These are phyloP conservation scores for Coleophoma cylindrospora DNA, from an alignment of 2,329 filamentous ascomycete species.

Conservation along the genomic window DNA sequence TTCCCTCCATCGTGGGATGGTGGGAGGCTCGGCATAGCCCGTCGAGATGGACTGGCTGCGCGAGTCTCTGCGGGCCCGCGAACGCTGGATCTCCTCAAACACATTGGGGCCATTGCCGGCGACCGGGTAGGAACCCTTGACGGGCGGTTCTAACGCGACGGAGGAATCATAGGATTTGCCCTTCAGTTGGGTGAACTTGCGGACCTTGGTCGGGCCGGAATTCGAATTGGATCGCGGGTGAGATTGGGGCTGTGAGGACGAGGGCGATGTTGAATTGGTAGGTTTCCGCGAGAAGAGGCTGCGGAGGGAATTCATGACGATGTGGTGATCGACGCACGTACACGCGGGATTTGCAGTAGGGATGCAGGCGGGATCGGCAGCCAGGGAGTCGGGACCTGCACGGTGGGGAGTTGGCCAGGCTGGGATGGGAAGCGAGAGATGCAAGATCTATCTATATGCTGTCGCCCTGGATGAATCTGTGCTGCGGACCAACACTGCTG, in stretches of 20 bases:
- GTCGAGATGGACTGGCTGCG: constrained; percentile 17
- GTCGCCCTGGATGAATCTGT: too few relatives aligned
- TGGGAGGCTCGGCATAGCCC: constrained; percentile 7
- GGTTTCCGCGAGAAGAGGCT: constrained; percentile 5
- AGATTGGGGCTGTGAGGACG: too few relatives aligned
- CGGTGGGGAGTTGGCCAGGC: too few relatives aligned
- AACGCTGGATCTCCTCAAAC: constrained; percentile 29
- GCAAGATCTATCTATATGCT: too few relatives aligned
- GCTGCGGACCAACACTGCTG: too few relatives aligned
- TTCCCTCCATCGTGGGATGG: constrained; percentile 10
- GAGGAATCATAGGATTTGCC: constrained; percentile 33
- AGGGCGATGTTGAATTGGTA: too few relatives aligned
- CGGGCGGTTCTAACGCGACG: constrained; percentile 30
- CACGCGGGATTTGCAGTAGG: too few relatives aligned
- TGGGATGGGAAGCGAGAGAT: too few relatives aligned
- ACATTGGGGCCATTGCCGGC: constrained; percentile 35
- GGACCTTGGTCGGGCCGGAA: constrained; percentile 2
- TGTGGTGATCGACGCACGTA: too few relatives aligned
- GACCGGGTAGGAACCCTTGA: constrained; percentile 35
- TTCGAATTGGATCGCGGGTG: not conserved
- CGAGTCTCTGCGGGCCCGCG: constrained; percentile 19
- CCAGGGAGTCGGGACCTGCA: too few relatives aligned
- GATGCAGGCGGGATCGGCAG: too few relatives aligned
- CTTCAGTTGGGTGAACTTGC: not conserved
- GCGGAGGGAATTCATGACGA: constrained; percentile 1